phyloP scores from a whole-genome alignment of 495 filamentous ascomycete species.

The Penicillium fimorum region DNA sequence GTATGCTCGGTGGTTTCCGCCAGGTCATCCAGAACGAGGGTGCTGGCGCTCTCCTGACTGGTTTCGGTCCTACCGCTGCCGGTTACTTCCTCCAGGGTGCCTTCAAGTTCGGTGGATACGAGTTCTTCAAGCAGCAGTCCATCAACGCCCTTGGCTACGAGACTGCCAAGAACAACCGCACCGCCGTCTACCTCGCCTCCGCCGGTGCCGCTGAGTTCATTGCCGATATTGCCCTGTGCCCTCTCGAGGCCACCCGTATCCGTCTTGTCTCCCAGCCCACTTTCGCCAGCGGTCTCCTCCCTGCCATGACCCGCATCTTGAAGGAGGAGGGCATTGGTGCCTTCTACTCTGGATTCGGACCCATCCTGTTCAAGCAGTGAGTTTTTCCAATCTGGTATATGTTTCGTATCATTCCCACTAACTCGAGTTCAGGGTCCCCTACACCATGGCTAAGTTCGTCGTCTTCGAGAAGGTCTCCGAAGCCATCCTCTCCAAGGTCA shows the following conservation, averaged over 20 bases:
- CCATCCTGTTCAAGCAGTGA: conserved; percentile 95
- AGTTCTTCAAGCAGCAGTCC: conserved; percentile 91
- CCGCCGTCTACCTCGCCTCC: conserved; percentile 84
- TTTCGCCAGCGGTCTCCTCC: conserved; percentile 77
- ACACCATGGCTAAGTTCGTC: conserved; percentile 99
- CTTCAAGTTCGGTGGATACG: conserved; percentile 94
- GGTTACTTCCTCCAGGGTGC: conserved; percentile 95
- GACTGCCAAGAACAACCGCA: conserved; percentile 80
- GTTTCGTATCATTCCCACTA: neutral
- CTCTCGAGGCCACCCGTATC: conserved; percentile 91
- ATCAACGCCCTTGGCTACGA: conserved; percentile 82
- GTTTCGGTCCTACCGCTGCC: conserved; percentile 81
- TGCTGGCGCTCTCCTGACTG: conserved; percentile 84
- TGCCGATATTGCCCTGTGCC: conserved; percentile 90
- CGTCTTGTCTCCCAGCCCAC: conserved; percentile 90
- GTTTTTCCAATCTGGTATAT: conserved; percentile 23
- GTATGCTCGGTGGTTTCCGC: conserved; percentile 81
- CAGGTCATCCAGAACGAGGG: conserved; percentile 83
- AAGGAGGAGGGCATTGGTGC: conserved; percentile 80
- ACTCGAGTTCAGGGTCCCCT: conserved; percentile 71
- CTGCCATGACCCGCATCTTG: conserved; percentile 82
- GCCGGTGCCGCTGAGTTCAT: conserved; percentile 87
- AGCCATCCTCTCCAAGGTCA: conserved; percentile 63
- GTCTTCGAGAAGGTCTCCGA: conserved; percentile 98
- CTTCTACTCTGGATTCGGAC: conserved; percentile 94